Evolutionary conservation across 2,329 filamentous ascomycete genomes (phyloP).

Genomic region (Didymella exigua): DNA sequence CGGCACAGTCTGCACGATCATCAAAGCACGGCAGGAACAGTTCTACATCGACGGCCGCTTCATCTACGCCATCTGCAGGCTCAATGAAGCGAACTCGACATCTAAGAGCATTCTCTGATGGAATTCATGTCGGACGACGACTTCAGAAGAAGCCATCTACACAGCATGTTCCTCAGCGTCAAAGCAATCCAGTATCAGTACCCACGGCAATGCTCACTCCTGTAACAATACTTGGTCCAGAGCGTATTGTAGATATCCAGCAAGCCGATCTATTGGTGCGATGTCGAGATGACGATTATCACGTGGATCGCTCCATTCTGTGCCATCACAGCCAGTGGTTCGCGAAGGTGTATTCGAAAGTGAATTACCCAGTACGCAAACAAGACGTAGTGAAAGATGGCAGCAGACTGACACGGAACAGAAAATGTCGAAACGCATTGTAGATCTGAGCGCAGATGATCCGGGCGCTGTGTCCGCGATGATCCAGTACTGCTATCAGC

Average conservation of each 20-base stretch:
- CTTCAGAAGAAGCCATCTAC: conserved; percentile 17
- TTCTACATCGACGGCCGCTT: conserved; percentile 9
- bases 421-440: conserved; percentile 32
- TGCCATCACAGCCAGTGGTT: conserved; percentile 41
- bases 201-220: conserved; percentile 14
- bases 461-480: conserved; percentile 40
- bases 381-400: background rate
- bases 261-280: conserved; percentile 38
- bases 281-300: conserved; percentile 37
- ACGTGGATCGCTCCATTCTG: conserved; percentile 39
- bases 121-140: conserved; percentile 1
- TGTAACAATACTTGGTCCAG: conserved; percentile 13
- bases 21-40: conserved; percentile 9
- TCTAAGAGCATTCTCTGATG: conserved; percentile 13
- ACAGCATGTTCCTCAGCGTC: conserved; percentile 6
- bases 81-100: conserved; percentile 5
- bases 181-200: conserved; percentile 10
- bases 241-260: conserved; percentile 21
- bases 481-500: conserved; percentile 43
- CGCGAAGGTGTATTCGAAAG: conserved; percentile 35
- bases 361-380: conserved; percentile 26
- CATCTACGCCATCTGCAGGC: conserved; percentile 3
- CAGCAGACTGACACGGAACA: conserved; percentile 17
- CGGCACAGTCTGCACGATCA: conserved; percentile 2
- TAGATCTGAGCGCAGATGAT: conserved; percentile 40